A percentile compares a stretch with the other conserved stretches of the same genome.
Evolutionary conservation across 192 early-diverging fungal genomes (phyloP).

Genomic region (Linnemannia zychae): DNA sequence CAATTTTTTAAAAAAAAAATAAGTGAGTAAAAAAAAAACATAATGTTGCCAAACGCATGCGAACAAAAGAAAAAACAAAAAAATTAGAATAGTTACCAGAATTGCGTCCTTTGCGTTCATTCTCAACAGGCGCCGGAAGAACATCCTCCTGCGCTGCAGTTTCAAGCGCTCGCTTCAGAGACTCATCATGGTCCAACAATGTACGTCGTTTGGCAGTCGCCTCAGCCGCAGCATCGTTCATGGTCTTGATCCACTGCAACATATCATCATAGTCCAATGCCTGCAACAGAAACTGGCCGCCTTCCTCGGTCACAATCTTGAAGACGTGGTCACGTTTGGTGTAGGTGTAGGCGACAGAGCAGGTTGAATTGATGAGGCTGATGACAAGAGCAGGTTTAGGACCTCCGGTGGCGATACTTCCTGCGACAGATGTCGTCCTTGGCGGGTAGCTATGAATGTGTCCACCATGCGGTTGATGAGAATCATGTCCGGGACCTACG

Average conservation of each 20-base stretch:
- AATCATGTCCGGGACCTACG: too few relatives aligned
- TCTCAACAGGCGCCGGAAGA: conserved; percentile 10
- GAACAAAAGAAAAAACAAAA: background rate
- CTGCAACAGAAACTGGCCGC: conserved; percentile 82
- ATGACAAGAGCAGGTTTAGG: conserved; percentile 78
- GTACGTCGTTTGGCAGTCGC: conserved; percentile 79
- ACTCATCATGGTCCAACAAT: conserved; percentile 72
- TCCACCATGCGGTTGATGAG: background rate
- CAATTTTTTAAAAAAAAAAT: background rate
- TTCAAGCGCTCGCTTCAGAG: conserved; percentile 11
- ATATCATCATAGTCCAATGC: conserved; percentile 75
- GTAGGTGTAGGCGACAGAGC: conserved; percentile 73
- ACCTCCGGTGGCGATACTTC: background rate
- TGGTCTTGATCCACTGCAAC: conserved; percentile 78
- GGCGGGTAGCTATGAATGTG: background rate
- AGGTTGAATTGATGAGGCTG: conserved; percentile 84
- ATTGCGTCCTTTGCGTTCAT: conserved; percentile 62
- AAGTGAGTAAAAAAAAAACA: background rate
- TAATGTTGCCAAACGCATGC: background rate
- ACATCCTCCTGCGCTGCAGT: conserved; percentile 5
- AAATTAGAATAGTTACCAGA: conserved; percentile 39
- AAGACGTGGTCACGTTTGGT: conserved; percentile 82
- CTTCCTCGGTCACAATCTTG: conserved; percentile 84
- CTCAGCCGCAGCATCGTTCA: conserved; percentile 78
- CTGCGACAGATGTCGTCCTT: background rate